Conservation (phyloP, 2,329 filamentous ascomycete genomes). For the Fusarium nodosum region DNA sequence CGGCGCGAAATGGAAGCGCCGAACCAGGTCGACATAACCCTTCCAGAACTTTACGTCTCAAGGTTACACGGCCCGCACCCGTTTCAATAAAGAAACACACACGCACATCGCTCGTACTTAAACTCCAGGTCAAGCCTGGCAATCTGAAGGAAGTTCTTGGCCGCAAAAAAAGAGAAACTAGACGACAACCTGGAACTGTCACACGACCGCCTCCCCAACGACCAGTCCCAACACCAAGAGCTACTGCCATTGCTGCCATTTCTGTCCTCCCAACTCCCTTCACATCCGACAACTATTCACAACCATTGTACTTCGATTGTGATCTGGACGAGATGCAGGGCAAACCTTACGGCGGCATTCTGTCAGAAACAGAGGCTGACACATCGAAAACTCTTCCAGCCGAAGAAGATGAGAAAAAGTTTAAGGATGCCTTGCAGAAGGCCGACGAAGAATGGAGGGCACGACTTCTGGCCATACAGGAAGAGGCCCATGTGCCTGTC, state of each 20-base stretch:
- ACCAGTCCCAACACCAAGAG: constrained; percentile 44
- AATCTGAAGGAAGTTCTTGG: constrained; percentile 57
- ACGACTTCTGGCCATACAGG: constrained; percentile 71
- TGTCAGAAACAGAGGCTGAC: constrained; percentile 90
- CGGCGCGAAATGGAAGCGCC: constrained; percentile 49
- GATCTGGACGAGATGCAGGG: constrained; percentile 90
- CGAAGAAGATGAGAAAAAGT: constrained; percentile 83
- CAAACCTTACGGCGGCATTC: constrained; percentile 95
- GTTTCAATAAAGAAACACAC: constrained; percentile 59
- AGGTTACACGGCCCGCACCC: constrained; percentile 57
- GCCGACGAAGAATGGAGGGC: constrained; percentile 93
- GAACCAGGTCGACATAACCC: constrained; percentile 53
- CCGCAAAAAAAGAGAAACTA: constrained; percentile 53
- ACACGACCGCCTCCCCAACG: constrained; percentile 45
- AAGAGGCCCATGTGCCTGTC: constrained; percentile 71
- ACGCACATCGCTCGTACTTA: constrained; percentile 54
- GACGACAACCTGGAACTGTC: constrained; percentile 44
- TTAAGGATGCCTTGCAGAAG: constrained; percentile 89
- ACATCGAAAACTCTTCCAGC: constrained; percentile 89
- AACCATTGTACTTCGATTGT: constrained; percentile 89
- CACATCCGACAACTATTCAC: constrained; percentile 72
- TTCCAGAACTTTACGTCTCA: constrained; percentile 72
- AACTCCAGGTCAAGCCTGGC: constrained; percentile 55
- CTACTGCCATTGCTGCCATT: constrained; percentile 38
- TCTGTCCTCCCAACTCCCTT: constrained; percentile 67